Conservation (phyloP, 352 stramenopile species). For the Thalassiosira hispida region DNA sequence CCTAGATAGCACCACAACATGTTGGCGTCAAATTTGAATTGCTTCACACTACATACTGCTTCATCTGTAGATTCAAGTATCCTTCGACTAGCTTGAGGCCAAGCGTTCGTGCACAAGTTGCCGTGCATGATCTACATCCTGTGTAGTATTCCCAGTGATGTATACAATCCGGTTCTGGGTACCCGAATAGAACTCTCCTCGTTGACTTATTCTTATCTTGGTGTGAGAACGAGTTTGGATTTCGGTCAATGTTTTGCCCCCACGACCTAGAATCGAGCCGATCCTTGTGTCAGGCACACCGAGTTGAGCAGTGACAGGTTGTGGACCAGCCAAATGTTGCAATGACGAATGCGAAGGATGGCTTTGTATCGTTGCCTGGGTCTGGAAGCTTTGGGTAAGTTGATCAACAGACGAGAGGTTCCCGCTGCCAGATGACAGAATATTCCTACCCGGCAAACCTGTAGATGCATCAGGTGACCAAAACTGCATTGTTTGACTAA, state of each 20-base stretch:
- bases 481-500: conserved; percentile 7
- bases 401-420: conserved; percentile 4
- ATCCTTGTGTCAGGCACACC: conserved; percentile 69
- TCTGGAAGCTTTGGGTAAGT: conserved; percentile 1
- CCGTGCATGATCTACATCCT: conserved; percentile 64
- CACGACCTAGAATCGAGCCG: conserved; percentile 68
- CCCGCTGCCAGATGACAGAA: neutral
- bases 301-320: conserved; percentile 41
- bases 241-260: conserved; percentile 69
- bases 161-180: conserved; percentile 71
- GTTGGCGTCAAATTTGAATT: too few relatives aligned
- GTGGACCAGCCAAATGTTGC: conserved; percentile 17
- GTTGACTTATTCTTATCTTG: conserved; percentile 71
- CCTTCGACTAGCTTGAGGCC: too few relatives aligned
- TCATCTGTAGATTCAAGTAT: too few relatives aligned
- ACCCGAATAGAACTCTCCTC: conserved; percentile 66
- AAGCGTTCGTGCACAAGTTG: conserved; percentile 63
- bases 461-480: conserved; percentile 16
- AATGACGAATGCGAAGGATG: too few relatives aligned
- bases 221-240: conserved; percentile 66
- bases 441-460: neutral
- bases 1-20: too few relatives aligned
- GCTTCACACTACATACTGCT: too few relatives aligned
- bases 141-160: conserved; percentile 58
- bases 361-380: neutral